These are phyloP conservation scores for Petunia secreta DNA, from an alignment of 257 asterid genomes.

Conservation along the genomic window DNA sequence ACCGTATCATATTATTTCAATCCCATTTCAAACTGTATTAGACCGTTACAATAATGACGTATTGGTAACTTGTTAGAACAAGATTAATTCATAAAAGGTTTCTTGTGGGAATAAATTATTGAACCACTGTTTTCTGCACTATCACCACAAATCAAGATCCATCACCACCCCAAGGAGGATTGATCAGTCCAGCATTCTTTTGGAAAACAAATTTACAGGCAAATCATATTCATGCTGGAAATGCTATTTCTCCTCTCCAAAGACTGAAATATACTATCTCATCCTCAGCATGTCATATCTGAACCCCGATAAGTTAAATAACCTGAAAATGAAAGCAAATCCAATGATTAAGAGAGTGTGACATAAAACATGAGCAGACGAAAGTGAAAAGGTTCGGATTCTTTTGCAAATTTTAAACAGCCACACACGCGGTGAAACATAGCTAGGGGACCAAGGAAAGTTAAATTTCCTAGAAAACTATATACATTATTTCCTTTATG, in stretches of 20 bases:
- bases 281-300: conserved; percentile 58
- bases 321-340: conserved; percentile 37
- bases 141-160: too few species aligned
- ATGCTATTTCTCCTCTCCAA: conserved; percentile 18
- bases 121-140: too few species aligned
- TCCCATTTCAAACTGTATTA: too few species aligned
- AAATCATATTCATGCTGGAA: conserved; percentile 22
- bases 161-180: neutral
- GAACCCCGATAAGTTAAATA: conserved; percentile 33
- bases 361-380: neutral
- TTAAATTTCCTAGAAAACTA: too few species aligned
- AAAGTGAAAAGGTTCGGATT: neutral
- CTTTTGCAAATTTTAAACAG: neutral
- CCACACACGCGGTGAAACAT: too few species aligned
- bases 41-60: too few species aligned
- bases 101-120: too few species aligned
- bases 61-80: too few species aligned
- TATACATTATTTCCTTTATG: neutral
- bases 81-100: too few species aligned
- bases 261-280: conserved; percentile 24
- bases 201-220: conserved; percentile 25
- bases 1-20: too few species aligned
- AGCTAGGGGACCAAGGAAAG: neutral
- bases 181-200: neutral
- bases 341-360: neutral